phyloP scores from a whole-genome alignment of 345 rosid genomes.

The Ceriops decandra region DNA sequence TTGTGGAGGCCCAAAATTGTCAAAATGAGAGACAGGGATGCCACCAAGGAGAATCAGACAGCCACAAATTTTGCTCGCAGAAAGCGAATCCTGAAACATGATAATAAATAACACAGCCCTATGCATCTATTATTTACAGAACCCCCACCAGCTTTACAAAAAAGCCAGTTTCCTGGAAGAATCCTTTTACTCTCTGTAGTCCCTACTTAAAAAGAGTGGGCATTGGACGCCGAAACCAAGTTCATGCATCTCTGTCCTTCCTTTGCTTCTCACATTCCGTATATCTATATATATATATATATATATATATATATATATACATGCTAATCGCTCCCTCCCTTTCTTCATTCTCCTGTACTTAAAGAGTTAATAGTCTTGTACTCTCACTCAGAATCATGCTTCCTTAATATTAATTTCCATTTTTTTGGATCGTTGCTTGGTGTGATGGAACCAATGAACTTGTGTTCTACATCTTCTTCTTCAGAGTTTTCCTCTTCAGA shows the following conservation, averaged over 20 bases:
- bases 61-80: constrained; percentile 16
- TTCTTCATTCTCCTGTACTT: background rate
- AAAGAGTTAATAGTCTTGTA: background rate
- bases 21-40: constrained; percentile 12
- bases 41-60: constrained; percentile 14
- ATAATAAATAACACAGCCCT: constrained; percentile 5
- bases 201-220: background rate
- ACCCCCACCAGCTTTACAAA: constrained; percentile 44
- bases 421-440: too few species aligned
- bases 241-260: constrained; percentile 28
- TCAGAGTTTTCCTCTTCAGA: constrained; percentile 54
- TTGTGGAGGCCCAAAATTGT: constrained; percentile 24
- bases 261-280: background rate
- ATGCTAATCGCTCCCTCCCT: background rate
- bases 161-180: constrained; percentile 51
- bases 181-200: background rate
- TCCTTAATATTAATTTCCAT: too few species aligned
- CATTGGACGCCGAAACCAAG: constrained; percentile 19
- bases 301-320: background rate
- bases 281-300: too few species aligned
- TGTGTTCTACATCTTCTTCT: constrained; percentile 37
- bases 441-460: constrained; percentile 33
- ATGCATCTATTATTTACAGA: constrained; percentile 4
- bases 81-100: constrained; percentile 5
- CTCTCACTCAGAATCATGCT: background rate